Evolutionary conservation across 108 stramenopile genomes (phyloP).

Genomic region (Cyclotella baltica): DNA sequence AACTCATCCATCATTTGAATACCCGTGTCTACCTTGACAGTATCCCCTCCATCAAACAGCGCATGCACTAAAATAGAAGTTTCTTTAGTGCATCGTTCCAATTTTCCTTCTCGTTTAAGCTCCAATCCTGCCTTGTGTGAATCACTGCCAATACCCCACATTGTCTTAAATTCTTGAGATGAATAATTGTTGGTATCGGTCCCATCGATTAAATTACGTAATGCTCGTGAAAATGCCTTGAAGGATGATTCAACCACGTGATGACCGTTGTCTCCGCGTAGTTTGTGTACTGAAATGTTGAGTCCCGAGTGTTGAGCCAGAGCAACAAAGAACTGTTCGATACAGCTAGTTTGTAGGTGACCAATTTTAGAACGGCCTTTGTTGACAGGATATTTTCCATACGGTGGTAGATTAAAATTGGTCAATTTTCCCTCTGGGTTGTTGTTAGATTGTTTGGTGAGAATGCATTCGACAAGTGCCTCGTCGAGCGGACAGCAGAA

Average conservation of each 20-base stretch:
- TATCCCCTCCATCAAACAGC: constrained; percentile 53
- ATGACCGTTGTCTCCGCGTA: constrained; percentile 88
- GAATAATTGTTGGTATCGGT: constrained; percentile 38
- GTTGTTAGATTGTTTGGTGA: constrained; percentile 30
- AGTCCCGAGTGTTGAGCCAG: constrained; percentile 65
- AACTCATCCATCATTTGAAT: constrained; percentile 87
- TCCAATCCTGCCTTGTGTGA: constrained; percentile 56
- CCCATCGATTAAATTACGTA: constrained; percentile 81
- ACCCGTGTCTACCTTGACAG: constrained; percentile 75
- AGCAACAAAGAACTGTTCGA: constrained; percentile 62
- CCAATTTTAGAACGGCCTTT: constrained; percentile 77
- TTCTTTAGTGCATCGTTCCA: constrained; percentile 84
- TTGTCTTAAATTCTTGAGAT: constrained; percentile 25
- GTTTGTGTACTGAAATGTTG: constrained; percentile 59
- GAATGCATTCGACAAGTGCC: constrained; percentile 75
- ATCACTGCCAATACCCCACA: constrained; percentile 61
- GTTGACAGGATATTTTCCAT: constrained; percentile 74
- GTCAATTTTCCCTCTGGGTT: constrained; percentile 27
- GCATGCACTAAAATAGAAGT: constrained; percentile 73
- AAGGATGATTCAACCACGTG: constrained; percentile 83
- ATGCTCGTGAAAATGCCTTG: constrained; percentile 84
- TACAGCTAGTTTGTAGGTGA: constrained; percentile 51
- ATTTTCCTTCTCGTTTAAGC: constrained; percentile 57
- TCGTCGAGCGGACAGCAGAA: constrained; percentile 92
- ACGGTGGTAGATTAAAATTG: constrained; percentile 68